Conservation (phyloP, 345 rosid genomes). For the Linum tenue region DNA sequence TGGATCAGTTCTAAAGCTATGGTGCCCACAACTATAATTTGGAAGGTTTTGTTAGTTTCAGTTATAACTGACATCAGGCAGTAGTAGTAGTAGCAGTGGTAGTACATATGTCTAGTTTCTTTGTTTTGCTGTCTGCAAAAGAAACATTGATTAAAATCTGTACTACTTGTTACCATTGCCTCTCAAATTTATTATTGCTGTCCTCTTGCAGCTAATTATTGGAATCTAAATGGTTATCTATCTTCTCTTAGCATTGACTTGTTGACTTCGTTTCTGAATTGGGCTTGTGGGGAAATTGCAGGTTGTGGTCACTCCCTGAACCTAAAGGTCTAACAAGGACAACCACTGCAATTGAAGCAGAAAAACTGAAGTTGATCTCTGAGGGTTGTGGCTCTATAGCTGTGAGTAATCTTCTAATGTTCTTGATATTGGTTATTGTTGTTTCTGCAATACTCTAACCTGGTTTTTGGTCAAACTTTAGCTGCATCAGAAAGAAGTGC, state of each 20-base stretch:
- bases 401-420: constrained; percentile 35
- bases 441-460: constrained; percentile 26
- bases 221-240: not conserved
- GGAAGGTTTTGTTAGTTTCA: no score
- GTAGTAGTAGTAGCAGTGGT: no score
- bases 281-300: constrained; percentile 9
- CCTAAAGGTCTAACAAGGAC: constrained; percentile 48
- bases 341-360: constrained; percentile 51
- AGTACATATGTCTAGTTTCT: no score
- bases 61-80: no score
- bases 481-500: constrained; percentile 66
- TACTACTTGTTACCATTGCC: not conserved
- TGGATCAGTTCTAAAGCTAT: no score
- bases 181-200: not conserved
- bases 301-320: constrained; percentile 72
- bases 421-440: constrained; percentile 2
- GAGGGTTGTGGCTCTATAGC: constrained; percentile 63
- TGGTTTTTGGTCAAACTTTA: constrained; percentile 10
- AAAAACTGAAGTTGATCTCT: constrained; percentile 56
- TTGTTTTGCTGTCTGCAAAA: no score
- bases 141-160: not conserved
- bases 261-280: not conserved
- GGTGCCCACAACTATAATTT: no score
- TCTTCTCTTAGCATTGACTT: not conserved
- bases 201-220: not conserved